Evolutionary conservation across 441 rosid species (phyloP), one percentile per base, ranked within the genome.

Genomic region (Pelargonium citronellum): DNA sequence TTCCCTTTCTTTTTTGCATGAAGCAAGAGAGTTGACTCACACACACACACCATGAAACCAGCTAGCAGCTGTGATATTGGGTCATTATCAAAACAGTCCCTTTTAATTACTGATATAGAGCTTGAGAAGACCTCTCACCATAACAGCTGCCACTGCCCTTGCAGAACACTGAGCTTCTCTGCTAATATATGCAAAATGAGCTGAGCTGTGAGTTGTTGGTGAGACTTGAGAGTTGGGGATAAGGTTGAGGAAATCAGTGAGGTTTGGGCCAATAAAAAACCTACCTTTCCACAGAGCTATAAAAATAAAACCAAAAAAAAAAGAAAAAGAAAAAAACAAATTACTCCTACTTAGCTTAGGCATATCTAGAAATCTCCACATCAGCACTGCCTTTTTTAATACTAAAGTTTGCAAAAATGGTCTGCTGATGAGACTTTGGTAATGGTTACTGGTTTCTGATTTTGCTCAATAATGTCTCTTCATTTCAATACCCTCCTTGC

Each of bases 221-320:
- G 81, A 63, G 22, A 47, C 13, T 58, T 71, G 66, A 20, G 73
- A 44, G 20, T 11, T 51, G 57, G 57, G 83, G 87, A 82, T 83
- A 80, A 84, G 87, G 81, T 79, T 82, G 73, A 81, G 62, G 85
- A 79, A 79, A 75, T 79, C 82, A 64, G 86, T 78, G 84, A 82
- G 41, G 51, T 66, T 62, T 71, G 58, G 66, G 63, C 82, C 85
- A 71, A 73, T 79, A 78, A 75, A 41, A 74, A 9, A 11, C 72
- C 74, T 64, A 49, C 53, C 81, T 76, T 78, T 74, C 60, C 67
- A 67, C 16, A n/a, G 15, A 66, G 34, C 77, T 19, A 43, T 60
- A 60, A 46, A 10, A 16, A 37, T n/a, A 43, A 44, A 7, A 62
- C 5, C 37, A 9, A n/a, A 19, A 15, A n/a, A 19, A 15, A 12